These are phyloP conservation scores for Penicillium brevicompactum DNA, from an alignment of 2,329 filamentous ascomycete genomes.

Conservation along the genomic window DNA sequence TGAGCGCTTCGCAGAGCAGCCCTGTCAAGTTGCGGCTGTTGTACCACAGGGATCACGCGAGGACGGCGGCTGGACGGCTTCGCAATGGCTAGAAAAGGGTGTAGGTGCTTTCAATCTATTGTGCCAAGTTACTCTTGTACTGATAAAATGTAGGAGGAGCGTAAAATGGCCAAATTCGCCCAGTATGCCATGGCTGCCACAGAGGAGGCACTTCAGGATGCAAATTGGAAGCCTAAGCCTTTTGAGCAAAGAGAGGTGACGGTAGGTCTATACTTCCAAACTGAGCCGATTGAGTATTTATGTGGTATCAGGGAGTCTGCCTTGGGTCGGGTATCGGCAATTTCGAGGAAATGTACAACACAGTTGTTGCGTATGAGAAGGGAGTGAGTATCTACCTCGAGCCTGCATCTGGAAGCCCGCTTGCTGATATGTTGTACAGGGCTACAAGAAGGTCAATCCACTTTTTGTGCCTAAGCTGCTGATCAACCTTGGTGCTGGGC, in stretches of 20 bases:
- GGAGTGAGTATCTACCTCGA: slow-evolving; percentile 56
- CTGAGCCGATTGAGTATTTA: not conserved
- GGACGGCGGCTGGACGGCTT: slow-evolving; percentile 46
- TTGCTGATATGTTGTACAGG: slow-evolving; percentile 53
- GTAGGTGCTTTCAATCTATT: slow-evolving; percentile 28
- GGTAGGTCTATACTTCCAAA: slow-evolving; percentile 39
- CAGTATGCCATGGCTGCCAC: slow-evolving; percentile 89
- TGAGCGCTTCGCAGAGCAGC: slow-evolving; percentile 68
- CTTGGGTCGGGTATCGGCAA: slow-evolving; percentile 95
- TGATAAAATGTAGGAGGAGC: slow-evolving; percentile 54
- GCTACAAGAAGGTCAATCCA: slow-evolving; percentile 90
- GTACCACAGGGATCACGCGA: slow-evolving; percentile 64
- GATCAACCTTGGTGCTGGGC: slow-evolving; percentile 92
- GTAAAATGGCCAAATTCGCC: slow-evolving; percentile 86
- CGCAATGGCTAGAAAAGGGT: slow-evolving; percentile 48
- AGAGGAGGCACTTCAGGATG: slow-evolving; percentile 81
- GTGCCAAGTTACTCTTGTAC: not conserved
- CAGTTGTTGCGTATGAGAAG: slow-evolving; percentile 73
- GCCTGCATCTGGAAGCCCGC: not conserved
- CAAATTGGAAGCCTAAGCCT: slow-evolving; percentile 68
- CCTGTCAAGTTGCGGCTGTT: slow-evolving; percentile 81
- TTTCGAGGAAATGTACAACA: slow-evolving; percentile 85
- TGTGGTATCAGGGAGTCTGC: slow-evolving; percentile 71
- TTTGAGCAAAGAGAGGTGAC: slow-evolving; percentile 71
- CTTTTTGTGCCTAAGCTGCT: slow-evolving; percentile 90